phyloP scores from a whole-genome alignment of 129 eudicot genomes.

The carrot (Daucus carota) region DH1_v3.0 NC_030386.2:22869001-22869500 shows the following conservation, averaged over 20 bases:
- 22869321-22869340: too few species aligned
- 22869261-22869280: constrained; percentile 8
- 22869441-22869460: too few species aligned
- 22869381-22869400: too few species aligned
- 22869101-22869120: neutral
- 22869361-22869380: too few species aligned
- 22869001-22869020: neutral
- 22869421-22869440: too few species aligned
- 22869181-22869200: neutral
- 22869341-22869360: too few species aligned
- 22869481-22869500: too few species aligned
- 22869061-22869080: neutral
- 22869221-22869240: neutral
- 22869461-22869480: too few species aligned
- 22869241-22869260: neutral
- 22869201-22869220: constrained; percentile 6
- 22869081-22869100: constrained; percentile 3
- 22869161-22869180: neutral
- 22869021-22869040: neutral
- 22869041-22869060: neutral
- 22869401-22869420: too few species aligned
- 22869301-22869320: neutral
- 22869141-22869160: neutral
- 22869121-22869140: neutral
- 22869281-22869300: neutral